phyloP scores from a whole-genome alignment of 306 rosid species.

The Quercus bicolor region DNA sequence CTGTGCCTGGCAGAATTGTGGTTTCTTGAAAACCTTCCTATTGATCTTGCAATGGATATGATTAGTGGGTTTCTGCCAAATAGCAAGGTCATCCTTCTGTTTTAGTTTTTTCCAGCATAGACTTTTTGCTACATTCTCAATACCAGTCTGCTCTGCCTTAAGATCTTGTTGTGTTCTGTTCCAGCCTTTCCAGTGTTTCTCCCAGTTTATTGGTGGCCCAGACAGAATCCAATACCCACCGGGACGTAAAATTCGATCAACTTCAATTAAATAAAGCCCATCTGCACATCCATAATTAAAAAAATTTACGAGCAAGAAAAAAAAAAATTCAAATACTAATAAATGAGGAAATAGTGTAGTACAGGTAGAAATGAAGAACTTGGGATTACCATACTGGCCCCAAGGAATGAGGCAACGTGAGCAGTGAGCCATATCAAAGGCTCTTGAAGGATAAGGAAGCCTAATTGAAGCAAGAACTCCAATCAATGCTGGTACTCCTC shows the following conservation, averaged over 20 bases:
- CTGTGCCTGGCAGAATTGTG: conserved; percentile 56
- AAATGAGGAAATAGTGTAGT: not conserved
- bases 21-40: conserved; percentile 61
- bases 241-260: conserved; percentile 83
- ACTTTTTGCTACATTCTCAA: conserved; percentile 73
- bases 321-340: not conserved
- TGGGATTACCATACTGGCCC: conserved; percentile 62
- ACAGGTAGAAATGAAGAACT: not conserved
- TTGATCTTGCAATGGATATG: conserved; percentile 66
- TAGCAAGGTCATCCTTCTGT: conserved; percentile 72
- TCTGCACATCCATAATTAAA: conserved; percentile 40
- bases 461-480: conserved; percentile 83
- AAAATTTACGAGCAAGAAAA: not conserved
- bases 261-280: conserved; percentile 74
- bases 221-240: conserved; percentile 98
- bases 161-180: conserved; percentile 67
- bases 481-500: conserved; percentile 93
- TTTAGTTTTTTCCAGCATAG: conserved; percentile 86
- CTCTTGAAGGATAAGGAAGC: conserved; percentile 96
- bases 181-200: conserved; percentile 86
- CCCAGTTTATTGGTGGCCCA: conserved; percentile 96
- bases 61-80: conserved; percentile 92
- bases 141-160: conserved; percentile 53
- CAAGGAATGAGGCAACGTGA: conserved; percentile 99
- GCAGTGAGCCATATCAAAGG: conserved; percentile 97